These are phyloP conservation scores for Coemansia sp. DNA, from an alignment of 192 early-diverging fungal genomes.

Conservation along the genomic window DNA sequence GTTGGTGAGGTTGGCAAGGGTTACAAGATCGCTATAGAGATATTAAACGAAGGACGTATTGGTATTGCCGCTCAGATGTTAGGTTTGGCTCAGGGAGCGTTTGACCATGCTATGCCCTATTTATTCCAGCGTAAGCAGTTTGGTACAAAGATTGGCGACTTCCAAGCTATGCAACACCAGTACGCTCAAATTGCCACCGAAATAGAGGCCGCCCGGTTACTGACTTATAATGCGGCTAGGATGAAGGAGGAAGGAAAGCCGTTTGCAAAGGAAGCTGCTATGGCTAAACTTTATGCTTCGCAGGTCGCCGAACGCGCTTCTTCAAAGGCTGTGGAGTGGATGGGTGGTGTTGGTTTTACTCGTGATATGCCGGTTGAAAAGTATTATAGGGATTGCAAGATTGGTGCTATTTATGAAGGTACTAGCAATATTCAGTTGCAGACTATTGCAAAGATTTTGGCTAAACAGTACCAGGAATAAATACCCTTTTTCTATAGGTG, in stretches of 20 bases:
- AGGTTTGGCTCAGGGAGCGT: constrained; percentile 93
- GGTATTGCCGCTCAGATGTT: constrained; percentile 99
- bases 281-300: constrained; percentile 96
- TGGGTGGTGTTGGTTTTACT: constrained; percentile 98
- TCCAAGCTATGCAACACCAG: constrained; percentile 89
- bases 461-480: constrained; percentile 44
- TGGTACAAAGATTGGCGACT: constrained; percentile 77
- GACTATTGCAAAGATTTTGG: constrained; percentile 79
- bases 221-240: constrained; percentile 98
- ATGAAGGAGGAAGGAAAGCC: constrained; percentile 90
- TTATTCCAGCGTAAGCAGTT: constrained; percentile 97
- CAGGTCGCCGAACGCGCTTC: constrained; percentile 93
- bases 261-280: constrained; percentile 96
- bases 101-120: constrained; percentile 87
- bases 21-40: constrained; percentile 98
- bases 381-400: constrained; percentile 96
- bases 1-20: constrained; percentile 95
- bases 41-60: constrained; percentile 97
- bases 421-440: constrained; percentile 97
- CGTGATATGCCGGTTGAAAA: constrained; percentile 90
- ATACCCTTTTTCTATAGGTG: too few relatives aligned
- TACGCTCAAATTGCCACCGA: constrained; percentile 86
- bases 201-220: constrained; percentile 94
- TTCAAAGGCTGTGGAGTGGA: constrained; percentile 93
- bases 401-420: constrained; percentile 95